Base-by-base conservation (phyloP, 768 basidiomycete species). In the Cystoderma amianthinum region DNA sequence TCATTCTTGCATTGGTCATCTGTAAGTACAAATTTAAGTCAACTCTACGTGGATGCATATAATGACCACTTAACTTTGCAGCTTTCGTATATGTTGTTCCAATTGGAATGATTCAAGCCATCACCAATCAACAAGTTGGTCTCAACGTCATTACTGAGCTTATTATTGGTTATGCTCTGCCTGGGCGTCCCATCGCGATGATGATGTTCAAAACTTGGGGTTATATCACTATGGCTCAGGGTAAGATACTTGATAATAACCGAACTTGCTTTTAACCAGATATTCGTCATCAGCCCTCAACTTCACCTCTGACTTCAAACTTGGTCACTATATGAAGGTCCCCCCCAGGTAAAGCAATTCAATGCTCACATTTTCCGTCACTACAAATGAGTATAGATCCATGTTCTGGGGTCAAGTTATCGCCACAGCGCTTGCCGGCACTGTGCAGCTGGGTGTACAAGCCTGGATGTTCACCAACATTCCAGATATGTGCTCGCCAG, bases 151-250 rank as follows among this genome's bases (percentile, higher is more conserved):
- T 91, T 53, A 80, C 87, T 2, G 88, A 91, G 59, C 64, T 89
- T 30, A 79, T 91, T 46, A 78, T 88, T 19, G 88, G 88, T 41
- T 89, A 87, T 51, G 76, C 73, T 18, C 70, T 86, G 32, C 89
- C 87, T 10, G 87, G 89, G 2, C 74, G 74, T 12, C 85, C 87
- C 4, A 57, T 89, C 42, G 86, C 88, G 0, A 85, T 79, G 71
- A 87, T 90, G 86, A 65, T 89, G 67, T 88, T 88, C 72, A 89
- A 86, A 74, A 84, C 82, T 0, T 86, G 71, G 70, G 85, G 86
- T 22, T 86, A 85, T 50, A 80, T 82, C 43, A 80, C 76, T 38
- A 77, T 79, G 72, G 67, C 69, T 2, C 80, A 82, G 55, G 71
- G 64, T 42, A 42, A 10, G 25, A 50, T 32, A 49, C n/a, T 21